phyloP scores from a whole-genome alignment of 202 grass and related monocot genomes.

The Zizania palustris region DNA sequence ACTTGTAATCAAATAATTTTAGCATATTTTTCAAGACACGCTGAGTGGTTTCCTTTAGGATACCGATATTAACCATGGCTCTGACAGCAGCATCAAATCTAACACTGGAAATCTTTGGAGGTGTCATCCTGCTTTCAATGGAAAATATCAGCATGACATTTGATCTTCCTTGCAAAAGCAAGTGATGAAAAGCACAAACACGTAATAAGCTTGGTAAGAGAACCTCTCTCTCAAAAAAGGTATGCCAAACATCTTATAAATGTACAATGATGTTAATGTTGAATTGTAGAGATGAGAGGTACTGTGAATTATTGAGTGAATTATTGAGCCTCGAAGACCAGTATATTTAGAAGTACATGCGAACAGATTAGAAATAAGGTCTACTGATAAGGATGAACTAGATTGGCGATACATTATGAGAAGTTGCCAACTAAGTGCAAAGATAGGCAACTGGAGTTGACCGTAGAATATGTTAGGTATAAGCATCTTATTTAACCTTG shows the following conservation, averaged over 20 bases:
- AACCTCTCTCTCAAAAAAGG: too few relatives aligned
- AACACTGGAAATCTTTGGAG: conserved; percentile 1
- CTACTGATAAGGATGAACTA: too few relatives aligned
- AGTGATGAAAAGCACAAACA: conserved; percentile 4
- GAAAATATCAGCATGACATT: conserved; percentile 30
- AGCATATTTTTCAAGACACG: conserved; percentile 39
- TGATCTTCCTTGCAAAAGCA: not conserved
- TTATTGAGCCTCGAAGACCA: too few relatives aligned
- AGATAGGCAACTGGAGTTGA: not conserved
- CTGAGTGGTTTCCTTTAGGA: conserved; percentile 23
- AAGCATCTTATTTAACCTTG: not conserved
- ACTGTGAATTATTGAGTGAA: too few relatives aligned
- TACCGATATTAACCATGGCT: conserved; percentile 33
- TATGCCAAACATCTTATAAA: not conserved
- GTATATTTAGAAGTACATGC: too few relatives aligned
- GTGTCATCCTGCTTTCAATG: conserved; percentile 34
- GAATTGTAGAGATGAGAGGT: too few relatives aligned
- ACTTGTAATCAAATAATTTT: conserved; percentile 42
- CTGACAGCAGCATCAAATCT: conserved; percentile 33
- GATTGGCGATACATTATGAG: not conserved
- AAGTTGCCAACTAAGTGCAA: not conserved
- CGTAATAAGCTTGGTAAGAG: not conserved
- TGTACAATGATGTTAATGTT: not conserved
- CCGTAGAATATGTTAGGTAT: not conserved
- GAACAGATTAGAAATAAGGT: too few relatives aligned